These are phyloP conservation scores for Trichoderma simmonsii DNA, from an alignment of 2,329 filamentous ascomycete species.

Conservation along the genomic window DNA sequence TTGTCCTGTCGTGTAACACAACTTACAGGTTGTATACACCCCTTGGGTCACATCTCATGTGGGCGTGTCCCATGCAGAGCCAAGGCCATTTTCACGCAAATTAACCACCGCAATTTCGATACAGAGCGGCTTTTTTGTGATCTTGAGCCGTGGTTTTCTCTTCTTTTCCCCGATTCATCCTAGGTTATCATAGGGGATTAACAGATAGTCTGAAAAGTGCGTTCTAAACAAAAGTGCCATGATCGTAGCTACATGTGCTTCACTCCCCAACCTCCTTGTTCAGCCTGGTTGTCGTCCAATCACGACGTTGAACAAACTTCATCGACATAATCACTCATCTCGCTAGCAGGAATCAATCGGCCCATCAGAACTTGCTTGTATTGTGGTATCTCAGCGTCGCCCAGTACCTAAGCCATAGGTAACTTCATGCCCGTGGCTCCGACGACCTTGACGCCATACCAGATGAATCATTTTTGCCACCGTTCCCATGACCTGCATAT, in stretches of 20 bases:
- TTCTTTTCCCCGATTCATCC: not conserved
- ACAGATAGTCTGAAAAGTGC: not conserved
- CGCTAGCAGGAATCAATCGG: not conserved
- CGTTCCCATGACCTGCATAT: not conserved
- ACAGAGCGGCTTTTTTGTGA: not conserved
- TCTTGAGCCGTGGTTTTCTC: not conserved
- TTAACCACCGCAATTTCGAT: not conserved
- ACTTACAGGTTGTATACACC: not conserved
- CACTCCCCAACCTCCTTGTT: not conserved
- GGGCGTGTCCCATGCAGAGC: not conserved
- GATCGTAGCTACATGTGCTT: not conserved
- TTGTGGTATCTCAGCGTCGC: constrained; percentile 20
- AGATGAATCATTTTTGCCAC: not conserved
- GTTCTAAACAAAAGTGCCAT: constrained; percentile 1
- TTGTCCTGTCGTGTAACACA: not conserved
- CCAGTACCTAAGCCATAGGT: not conserved
- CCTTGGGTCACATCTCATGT: not conserved
- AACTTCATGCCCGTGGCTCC: constrained; percentile 28
- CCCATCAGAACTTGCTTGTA: not conserved
- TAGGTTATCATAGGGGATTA: not conserved
- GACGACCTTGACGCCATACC: not conserved
- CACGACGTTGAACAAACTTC: not conserved
- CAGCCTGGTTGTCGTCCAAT: not conserved
- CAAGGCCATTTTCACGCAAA: not conserved
- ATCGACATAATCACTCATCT: not conserved